Evolutionary conservation across 257 asterid species (phyloP).

Genomic region (Paraleonurus japonicus): DNA sequence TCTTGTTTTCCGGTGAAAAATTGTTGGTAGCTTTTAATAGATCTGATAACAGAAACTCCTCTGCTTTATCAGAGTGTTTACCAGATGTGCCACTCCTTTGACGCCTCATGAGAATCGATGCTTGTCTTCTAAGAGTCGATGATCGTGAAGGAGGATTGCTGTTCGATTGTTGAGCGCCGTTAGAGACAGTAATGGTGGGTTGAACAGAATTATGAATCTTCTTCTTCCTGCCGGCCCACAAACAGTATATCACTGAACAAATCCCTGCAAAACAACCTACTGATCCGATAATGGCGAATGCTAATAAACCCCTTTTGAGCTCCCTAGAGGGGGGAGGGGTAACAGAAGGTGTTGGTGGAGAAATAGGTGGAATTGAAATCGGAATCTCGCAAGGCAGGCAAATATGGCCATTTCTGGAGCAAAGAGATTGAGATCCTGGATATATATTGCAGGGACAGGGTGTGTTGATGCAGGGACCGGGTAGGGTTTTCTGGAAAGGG

Average conservation of each 20-base stretch:
- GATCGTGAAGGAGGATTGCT: conserved; percentile 79
- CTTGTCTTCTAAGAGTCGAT: conserved; percentile 79
- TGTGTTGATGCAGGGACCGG: conserved; percentile 63
- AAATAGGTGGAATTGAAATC: neutral
- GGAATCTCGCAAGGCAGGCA: conserved; percentile 71
- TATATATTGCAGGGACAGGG: conserved; percentile 63
- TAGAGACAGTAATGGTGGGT: conserved; percentile 57
- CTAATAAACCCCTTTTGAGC: conserved; percentile 58
- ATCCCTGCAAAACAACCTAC: conserved; percentile 79
- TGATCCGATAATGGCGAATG: conserved; percentile 77
- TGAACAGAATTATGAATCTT: conserved; percentile 87
- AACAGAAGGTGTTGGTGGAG: conserved; percentile 27
- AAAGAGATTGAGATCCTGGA: conserved; percentile 63
- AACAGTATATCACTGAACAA: conserved; percentile 57
- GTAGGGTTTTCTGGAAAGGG: conserved; percentile 58
- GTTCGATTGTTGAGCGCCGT: conserved; percentile 39
- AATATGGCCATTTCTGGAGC: conserved; percentile 70
- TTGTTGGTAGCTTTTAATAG: conserved; percentile 64
- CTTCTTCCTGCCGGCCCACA: conserved; percentile 84
- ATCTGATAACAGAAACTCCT: conserved; percentile 68
- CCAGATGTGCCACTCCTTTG: conserved; percentile 92
- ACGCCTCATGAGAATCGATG: conserved; percentile 76
- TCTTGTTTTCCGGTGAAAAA: conserved; percentile 64
- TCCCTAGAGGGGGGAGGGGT: conserved; percentile 40
- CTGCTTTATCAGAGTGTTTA: conserved; percentile 76